Evolutionary conservation across 371 early-diverging fungal genomes (phyloP), one percentile per base, ranked within the genome.

Genomic region (Lichtheimia ramosa): DNA sequence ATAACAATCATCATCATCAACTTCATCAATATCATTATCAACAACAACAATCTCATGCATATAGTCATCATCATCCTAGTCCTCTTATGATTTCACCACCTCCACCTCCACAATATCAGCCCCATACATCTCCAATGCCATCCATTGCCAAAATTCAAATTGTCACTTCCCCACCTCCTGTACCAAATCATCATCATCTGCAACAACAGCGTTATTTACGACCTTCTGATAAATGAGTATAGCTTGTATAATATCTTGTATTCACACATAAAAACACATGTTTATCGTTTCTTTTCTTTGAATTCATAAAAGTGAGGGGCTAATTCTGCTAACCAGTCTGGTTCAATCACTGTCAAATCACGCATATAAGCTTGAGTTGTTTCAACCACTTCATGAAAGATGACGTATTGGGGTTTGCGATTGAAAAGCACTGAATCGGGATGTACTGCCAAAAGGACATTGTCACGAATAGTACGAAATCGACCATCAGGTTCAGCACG

Each of bases 361-460:
- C 87, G 77, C 83, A 90, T 89, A 66, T 83, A 92, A 13, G 85
- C 78, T 62, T 87, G 84, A 7, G 84, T 88, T 3, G 91, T 91
- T 56, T 88, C 86, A 0, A 91, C 78, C 2, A 89, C 89, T 77
- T 93, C 92, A 61, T 89, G 87, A 63, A 88, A 94, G 0, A 93
- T 81, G n/a, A 94, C 90, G 70, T 84, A 92, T 55, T 83, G 74
- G 2, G 92, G 91, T 16, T 83, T 78, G 50, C 90, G 81, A 51
- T 85, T 86, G 69, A 89, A 92, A 14, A 93, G 65, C 5, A 89
- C 87, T 0, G 91, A 91, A 2, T 84, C 83, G 2, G 91, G 92
- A 69, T 94, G 94, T 25, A 93, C 79, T 61, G 81, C 68, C 6
- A 87, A 63, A 48, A 87, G 58, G 8, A 79, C 83, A 57, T 70